Evolutionary conservation across 2,329 filamentous ascomycete genomes (phyloP), one percentile per base, ranked within the genome.

Genomic region (Colletotrichum sp.): DNA sequence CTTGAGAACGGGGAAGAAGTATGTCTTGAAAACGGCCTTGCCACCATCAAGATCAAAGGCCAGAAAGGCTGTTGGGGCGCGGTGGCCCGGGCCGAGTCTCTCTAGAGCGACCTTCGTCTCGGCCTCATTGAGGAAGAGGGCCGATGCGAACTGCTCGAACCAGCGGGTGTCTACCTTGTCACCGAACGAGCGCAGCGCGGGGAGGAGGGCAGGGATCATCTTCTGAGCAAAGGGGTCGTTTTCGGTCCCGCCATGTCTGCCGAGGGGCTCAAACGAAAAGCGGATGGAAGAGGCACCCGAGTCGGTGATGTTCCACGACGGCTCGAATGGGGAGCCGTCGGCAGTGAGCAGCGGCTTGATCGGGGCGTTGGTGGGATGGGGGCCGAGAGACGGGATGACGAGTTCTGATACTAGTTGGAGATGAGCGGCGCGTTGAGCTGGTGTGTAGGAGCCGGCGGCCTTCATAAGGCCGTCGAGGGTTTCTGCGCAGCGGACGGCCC

Each of bases 1-100:
- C 72, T 81, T 81, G 68, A 80, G 79, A 8, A 79, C 61, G 13
- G 80, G 80, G 43, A 76, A 80, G 64, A 81, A 81, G 52, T 81
- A 81, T 5, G 78, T 79, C 61, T 80, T 81, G 72, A 80, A 78
- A 1, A 77, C 63, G 24, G 76, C 74, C 16, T 78, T 75, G 8
- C 64, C 71, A 1, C 78, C 78, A 13, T 79, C 76, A n/a, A 81
- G 80, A n/a, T 80, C 80, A 43, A 80, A 80, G 3, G 80, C 80
- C 1, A 81, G 75, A 28, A 81, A 80, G 7, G 77, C 78, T 1
- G 78, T 80, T 7, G 80, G 80, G 16, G 78, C 79, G 12, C 77
- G 80, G 77, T 75, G 30, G 74, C 59, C 63, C 16, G 65, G 2
- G 78, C 78, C 61, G 66, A 80, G 77, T 28, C 71, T 77, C 26